Base-by-base conservation (phyloP, 1,139 yeast genomes). In the Candida pseudocylindracea region DNA sequence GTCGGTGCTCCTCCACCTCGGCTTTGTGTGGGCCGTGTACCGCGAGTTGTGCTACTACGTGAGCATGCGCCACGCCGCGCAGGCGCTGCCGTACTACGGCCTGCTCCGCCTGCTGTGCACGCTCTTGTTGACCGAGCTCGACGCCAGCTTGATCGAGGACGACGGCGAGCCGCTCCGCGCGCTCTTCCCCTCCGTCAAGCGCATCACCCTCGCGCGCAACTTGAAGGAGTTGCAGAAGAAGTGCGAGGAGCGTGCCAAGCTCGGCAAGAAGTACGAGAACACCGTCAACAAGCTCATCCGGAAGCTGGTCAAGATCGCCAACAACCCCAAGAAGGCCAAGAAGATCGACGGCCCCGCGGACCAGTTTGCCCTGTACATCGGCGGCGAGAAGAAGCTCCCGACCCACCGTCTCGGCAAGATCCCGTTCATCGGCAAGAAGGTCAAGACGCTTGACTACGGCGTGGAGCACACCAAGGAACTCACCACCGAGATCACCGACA, bases 1-100 rank as follows among this genome's bases (percentile, higher is more conserved):
- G 36, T 69, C 81, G 10, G 73, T 83, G 83, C 40, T 68, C 27
- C 70, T 58, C 43, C 75, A 71, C 43, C 76, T 75, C 6, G 39
- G 58, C 10, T 59, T 71, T 20, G 46, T 72, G 33, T 75, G 67
- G 44, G 56, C 72, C 40, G 63, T 76, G 38, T 75, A 73, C 56
- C 65, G 79, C 45, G 91, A 76, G 51, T 54, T 75, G 49, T 68
- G 66, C 30, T 72, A 70, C 48, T 76, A 72, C 45, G 58, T 67
- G 34, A 63, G 78, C 10, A 60, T 73, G 42, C 67, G 80, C 54
- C 76, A 72, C 41, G 72, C 72, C 12, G 47, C 68, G 27, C 73
- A 72, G 49, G 63, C 85, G 10, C 68, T 81, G 9, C 85, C 88
- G 10, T 54, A 69, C 38, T 74, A 73, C 43, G 76, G 75, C 39